phyloP scores from a whole-genome alignment of 441 rosid species.

The Gossypium schwendimanii region DNA sequence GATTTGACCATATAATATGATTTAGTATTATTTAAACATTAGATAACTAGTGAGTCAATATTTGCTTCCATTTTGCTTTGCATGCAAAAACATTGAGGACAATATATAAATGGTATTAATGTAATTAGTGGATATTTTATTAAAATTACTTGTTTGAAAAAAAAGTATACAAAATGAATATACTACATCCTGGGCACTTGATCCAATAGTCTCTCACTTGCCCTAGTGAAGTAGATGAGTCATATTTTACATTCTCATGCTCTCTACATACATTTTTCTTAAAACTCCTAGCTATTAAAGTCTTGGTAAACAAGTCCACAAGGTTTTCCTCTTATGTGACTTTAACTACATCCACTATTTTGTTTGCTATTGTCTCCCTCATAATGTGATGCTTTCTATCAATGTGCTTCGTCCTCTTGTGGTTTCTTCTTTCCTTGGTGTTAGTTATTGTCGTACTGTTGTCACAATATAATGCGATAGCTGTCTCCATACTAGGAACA shows the following conservation, averaged over 20 bases:
- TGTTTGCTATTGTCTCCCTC: neutral
- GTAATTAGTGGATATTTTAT: neutral
- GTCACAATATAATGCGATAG: neutral
- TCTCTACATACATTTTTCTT: neutral
- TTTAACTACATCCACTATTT: neutral
- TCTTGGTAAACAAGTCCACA: neutral
- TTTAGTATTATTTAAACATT: too few species aligned
- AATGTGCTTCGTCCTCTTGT: neutral
- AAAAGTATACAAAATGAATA: too few species aligned
- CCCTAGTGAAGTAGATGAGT: neutral
- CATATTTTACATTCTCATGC: neutral
- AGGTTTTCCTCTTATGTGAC: neutral
- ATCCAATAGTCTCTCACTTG: neutral
- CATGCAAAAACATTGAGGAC: too few species aligned
- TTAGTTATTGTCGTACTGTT: too few species aligned
- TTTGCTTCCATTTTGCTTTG: too few species aligned
- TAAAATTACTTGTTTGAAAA: too few species aligned
- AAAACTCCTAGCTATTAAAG: neutral
- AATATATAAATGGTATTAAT: neutral
- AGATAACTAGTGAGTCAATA: too few species aligned
- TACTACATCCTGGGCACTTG: neutral
- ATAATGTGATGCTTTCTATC: neutral
- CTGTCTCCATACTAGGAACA: neutral
- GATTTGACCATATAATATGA: too few species aligned
- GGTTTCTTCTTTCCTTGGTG: neutral